Percentiles rank a stretch among this genome's conserved stretches.
phyloP scores from a whole-genome alignment of 306 rosid genomes.

The Luffa acutangula region DNA sequence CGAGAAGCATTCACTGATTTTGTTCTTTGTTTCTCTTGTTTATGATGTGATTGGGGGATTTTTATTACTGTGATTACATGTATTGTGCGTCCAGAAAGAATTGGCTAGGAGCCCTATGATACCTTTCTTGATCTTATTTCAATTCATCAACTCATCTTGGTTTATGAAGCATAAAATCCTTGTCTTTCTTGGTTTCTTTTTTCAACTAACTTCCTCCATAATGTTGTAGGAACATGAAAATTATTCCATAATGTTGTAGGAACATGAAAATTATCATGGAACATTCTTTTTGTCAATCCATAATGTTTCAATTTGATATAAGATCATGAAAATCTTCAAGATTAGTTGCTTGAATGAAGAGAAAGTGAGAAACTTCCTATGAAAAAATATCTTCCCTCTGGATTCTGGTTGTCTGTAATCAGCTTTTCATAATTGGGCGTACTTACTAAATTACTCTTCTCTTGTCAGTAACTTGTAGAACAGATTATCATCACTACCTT shows the following conservation, averaged over 20 bases:
- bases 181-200: background rate
- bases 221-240: background rate
- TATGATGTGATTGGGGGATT: background rate
- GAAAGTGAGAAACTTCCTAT: background rate
- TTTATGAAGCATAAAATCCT: background rate
- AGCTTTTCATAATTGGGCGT: background rate
- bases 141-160: background rate
- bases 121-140: background rate
- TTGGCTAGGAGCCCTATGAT: background rate
- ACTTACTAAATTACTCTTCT: background rate
- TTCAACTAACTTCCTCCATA: background rate
- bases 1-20: background rate
- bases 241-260: background rate
- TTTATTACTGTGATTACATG: background rate
- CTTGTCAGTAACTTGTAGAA: background rate
- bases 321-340: background rate
- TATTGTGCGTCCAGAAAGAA: background rate
- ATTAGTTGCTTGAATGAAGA: background rate
- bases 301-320: background rate
- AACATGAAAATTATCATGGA: background rate
- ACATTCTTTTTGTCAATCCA: background rate
- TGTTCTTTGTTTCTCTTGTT: background rate
- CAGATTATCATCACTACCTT: slow-evolving; percentile 2
- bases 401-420: background rate
- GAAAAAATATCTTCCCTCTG: background rate